Conservation (phyloP, 345 rosid genomes). For the Gossypium thurberi region DNA sequence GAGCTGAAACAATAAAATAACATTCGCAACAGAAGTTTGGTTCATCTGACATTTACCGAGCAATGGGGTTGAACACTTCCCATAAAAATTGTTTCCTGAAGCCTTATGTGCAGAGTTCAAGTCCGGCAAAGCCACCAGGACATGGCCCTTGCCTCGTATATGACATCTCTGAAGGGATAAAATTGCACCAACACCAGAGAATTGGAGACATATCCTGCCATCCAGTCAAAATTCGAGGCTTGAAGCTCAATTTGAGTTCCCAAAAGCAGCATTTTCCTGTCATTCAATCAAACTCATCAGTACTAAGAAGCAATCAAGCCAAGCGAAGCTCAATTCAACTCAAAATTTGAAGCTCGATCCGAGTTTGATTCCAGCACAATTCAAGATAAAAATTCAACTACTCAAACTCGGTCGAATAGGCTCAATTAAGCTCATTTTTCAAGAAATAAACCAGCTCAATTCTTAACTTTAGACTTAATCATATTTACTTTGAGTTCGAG, state of each 20-base stretch:
- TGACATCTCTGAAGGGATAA: neutral
- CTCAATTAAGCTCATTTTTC: neutral
- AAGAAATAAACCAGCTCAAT: neutral
- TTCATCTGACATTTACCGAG: neutral
- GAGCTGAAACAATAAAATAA: too few relatives aligned
- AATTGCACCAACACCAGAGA: neutral
- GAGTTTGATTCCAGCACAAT: neutral
- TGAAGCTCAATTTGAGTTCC: neutral
- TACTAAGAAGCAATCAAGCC: neutral
- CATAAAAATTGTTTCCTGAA: neutral
- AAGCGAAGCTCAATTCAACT: neutral
- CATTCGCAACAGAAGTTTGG: neutral
- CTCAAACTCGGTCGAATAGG: neutral
- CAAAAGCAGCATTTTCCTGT: neutral
- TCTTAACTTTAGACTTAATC: too few relatives aligned
- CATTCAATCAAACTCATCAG: neutral
- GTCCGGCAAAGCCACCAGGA: constrained; percentile 4
- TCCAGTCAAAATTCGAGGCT: neutral
- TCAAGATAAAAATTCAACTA: neutral
- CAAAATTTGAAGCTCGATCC: neutral
- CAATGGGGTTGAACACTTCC: neutral
- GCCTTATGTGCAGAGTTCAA: constrained; percentile 1
- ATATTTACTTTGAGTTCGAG: neutral
- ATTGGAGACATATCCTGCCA: neutral
- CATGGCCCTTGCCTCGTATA: neutral